Conservation (phyloP, 2,329 filamentous ascomycete genomes). For the Trichoderma gracile region DNA sequence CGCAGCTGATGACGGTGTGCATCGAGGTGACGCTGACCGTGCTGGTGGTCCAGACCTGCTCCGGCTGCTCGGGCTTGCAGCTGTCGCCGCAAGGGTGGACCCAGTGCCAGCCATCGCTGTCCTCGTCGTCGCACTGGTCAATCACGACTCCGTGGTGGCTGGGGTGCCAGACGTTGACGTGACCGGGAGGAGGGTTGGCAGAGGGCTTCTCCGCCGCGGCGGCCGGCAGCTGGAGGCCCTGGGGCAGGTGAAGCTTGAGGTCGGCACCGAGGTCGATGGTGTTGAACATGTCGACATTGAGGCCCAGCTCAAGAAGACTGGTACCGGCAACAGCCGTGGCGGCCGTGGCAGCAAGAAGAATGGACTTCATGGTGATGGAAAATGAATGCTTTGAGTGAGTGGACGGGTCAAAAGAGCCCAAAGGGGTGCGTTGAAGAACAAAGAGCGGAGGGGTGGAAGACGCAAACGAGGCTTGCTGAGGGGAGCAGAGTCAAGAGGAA, state of each 20-base stretch:
- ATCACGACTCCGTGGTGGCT: slow-evolving; percentile 40
- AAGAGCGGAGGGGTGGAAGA: neutral
- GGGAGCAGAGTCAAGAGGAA: slow-evolving; percentile 11
- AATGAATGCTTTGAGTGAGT: slow-evolving; percentile 28
- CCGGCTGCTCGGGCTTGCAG: slow-evolving; percentile 29
- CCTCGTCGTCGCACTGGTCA: slow-evolving; percentile 40
- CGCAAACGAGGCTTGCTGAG: slow-evolving; percentile 25
- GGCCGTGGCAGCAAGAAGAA: slow-evolving; percentile 29
- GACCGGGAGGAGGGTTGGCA: slow-evolving; percentile 32
- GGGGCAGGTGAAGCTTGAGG: slow-evolving; percentile 27
- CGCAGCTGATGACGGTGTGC: slow-evolving; percentile 45
- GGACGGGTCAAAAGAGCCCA: slow-evolving; percentile 30
- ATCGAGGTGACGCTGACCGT: slow-evolving; percentile 44
- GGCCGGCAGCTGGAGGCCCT: slow-evolving; percentile 25
- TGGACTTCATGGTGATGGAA: slow-evolving; percentile 33
- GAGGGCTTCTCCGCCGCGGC: slow-evolving; percentile 30
- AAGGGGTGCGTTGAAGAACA: slow-evolving; percentile 24
- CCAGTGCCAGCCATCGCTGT: slow-evolving; percentile 40
- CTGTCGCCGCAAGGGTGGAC: slow-evolving; percentile 37
- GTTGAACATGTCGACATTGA: neutral
- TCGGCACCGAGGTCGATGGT: slow-evolving; percentile 29
- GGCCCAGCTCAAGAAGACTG: slow-evolving; percentile 20
- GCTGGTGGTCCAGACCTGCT: slow-evolving; percentile 44
- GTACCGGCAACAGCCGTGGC: slow-evolving; percentile 27
- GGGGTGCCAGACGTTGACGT: slow-evolving; percentile 41